Percentiles rank a stretch among this genome's conserved stretches.
These are phyloP conservation scores for Botrytis fabae DNA, from an alignment of 2,329 filamentous ascomycete species.

Conservation along the genomic window DNA sequence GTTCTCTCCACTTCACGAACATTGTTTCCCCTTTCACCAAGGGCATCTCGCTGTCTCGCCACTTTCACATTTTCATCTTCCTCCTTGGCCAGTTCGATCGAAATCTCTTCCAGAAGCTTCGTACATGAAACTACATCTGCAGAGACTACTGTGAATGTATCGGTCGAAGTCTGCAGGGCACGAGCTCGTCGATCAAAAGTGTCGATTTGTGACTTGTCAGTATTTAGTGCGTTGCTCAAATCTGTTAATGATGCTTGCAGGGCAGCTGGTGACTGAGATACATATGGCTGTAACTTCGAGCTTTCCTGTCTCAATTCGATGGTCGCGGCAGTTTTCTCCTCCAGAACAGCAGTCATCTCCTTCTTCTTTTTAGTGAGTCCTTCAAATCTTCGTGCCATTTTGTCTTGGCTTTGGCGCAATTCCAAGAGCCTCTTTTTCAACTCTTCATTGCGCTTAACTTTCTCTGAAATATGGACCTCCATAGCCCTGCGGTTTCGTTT, in stretches of 20 bases:
- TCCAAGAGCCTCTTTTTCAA: constrained; percentile 80
- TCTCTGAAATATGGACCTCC: constrained; percentile 79
- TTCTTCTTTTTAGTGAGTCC: constrained; percentile 78
- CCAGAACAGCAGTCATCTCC: constrained; percentile 69
- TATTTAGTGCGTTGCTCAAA: constrained; percentile 72
- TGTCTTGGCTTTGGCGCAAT: constrained; percentile 77
- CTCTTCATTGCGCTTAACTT: constrained; percentile 82
- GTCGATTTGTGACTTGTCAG: constrained; percentile 84
- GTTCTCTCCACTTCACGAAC: constrained; percentile 89
- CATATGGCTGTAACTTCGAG: constrained; percentile 86
- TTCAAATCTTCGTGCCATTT: constrained; percentile 78
- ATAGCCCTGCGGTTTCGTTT: constrained; percentile 75
- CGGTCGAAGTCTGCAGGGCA: constrained; percentile 85
- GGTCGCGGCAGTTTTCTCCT: constrained; percentile 70
- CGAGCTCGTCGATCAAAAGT: constrained; percentile 82
- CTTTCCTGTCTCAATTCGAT: constrained; percentile 79
- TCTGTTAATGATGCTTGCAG: constrained; percentile 82
- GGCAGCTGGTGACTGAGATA: constrained; percentile 80
- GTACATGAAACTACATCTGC: constrained; percentile 86
- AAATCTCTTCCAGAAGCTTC: constrained; percentile 85
- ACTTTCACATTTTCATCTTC: constrained; percentile 86
- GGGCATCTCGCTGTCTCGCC: constrained; percentile 77
- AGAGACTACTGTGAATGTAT: constrained; percentile 82
- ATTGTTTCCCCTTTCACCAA: constrained; percentile 84
- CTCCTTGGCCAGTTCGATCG: constrained; percentile 81